A percentile compares a stretch with the other conserved stretches of the same genome.
These are phyloP conservation scores for Dictyostelium firmibasis DNA, from an alignment of 78 protist genomes.

Conservation along the genomic window DNA sequence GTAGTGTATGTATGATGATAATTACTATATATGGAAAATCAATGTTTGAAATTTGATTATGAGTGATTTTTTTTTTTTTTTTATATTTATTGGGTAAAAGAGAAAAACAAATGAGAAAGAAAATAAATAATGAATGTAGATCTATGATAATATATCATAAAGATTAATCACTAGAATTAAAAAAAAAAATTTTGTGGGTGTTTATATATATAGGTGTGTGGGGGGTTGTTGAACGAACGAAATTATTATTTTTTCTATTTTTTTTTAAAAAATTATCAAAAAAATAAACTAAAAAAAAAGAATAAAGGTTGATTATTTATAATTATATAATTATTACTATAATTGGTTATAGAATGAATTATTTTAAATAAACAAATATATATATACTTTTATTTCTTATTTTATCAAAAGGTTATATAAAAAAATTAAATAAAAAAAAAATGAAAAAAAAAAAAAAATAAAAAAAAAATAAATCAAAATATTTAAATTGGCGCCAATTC, in stretches of 20 bases:
- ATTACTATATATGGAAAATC: neutral
- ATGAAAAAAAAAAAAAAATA: too few relatives aligned
- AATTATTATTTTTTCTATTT: too few relatives aligned
- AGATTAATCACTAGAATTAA: too few relatives aligned
- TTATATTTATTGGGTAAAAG: neutral
- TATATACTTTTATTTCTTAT: neutral
- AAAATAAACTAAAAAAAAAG: too few relatives aligned
- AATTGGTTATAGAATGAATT: too few relatives aligned
- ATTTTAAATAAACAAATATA: neutral
- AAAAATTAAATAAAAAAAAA: too few relatives aligned
- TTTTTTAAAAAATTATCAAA: too few relatives aligned
- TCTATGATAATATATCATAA: neutral
- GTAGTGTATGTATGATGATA: neutral
- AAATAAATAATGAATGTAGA: neutral
- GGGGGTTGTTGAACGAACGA: neutral
- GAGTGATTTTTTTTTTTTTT: neutral
- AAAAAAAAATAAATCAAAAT: too few relatives aligned
- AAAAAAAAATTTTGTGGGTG: neutral
- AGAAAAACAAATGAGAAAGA: neutral
- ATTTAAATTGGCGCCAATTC: too few relatives aligned
- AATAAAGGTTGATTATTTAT: too few relatives aligned
- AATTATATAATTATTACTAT: too few relatives aligned
- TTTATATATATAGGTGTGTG: neutral
- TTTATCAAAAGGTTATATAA: neutral
- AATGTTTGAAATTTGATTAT: neutral